phyloP scores from a whole-genome alignment of 768 basidiomycete genomes.

The Dacryopinax primogenitus region DNA sequence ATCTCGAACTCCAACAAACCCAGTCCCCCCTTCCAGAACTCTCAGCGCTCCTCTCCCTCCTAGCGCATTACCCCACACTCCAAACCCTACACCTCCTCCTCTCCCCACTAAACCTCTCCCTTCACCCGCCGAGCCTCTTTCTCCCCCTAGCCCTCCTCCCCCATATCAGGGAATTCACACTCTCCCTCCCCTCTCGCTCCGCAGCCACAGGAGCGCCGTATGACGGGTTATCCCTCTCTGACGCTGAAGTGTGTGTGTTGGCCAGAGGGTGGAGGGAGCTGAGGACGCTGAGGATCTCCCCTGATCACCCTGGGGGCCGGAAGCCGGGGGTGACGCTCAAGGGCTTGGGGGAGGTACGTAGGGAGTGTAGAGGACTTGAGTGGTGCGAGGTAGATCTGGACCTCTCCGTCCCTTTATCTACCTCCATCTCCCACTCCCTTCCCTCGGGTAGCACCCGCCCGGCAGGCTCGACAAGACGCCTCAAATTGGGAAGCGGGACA shows the following conservation, averaged over 20 bases:
- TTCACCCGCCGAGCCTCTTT: background rate
- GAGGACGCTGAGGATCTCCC: background rate
- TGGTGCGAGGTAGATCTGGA: background rate
- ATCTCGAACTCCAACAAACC: background rate
- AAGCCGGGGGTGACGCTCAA: background rate
- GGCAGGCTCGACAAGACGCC: too few species aligned
- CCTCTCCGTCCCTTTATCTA: too few species aligned
- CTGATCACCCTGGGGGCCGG: background rate
- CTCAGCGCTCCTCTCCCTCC: background rate
- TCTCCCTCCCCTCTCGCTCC: background rate
- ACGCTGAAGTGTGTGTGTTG: background rate
- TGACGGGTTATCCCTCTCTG: background rate
- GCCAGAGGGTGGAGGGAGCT: background rate
- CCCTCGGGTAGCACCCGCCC: too few species aligned
- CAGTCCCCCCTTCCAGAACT: background rate
- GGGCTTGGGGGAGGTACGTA: background rate
- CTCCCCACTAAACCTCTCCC: constrained; percentile 1
- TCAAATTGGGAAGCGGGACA: too few species aligned
- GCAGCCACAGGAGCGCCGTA: too few species aligned
- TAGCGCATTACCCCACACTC: background rate
- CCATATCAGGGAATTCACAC: background rate
- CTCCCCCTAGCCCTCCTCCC: background rate
- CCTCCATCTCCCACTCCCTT: too few species aligned
- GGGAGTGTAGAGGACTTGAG: background rate
- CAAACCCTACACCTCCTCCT: background rate